Evolutionary conservation across 2,329 filamentous ascomycete species (phyloP), one percentile per base, ranked within the genome.

Genomic region (Claviceps fusiformis): DNA sequence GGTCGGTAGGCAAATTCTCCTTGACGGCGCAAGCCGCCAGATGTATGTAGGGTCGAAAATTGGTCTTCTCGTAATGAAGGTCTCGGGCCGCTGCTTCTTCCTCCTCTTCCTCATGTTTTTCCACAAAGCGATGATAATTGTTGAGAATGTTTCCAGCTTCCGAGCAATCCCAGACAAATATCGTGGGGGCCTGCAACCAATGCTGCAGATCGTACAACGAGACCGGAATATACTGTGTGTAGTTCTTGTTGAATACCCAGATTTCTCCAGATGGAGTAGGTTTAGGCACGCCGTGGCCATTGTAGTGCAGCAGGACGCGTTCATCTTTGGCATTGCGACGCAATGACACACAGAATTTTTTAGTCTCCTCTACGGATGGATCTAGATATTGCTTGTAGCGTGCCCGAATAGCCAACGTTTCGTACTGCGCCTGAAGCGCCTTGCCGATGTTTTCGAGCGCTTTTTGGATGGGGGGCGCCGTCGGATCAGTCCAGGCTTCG

Each of bases 211-310:
- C 93, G 64, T 95, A 96, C 9, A 98, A 75, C 1, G 92, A 95
- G 47, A 98, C 88, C 0, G 93, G 93, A 46, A 98, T 98, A 67
- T 98, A 98, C 70, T 98, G 93, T 0, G 93, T 98, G 68, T 96
- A 98, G 62, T 89, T 97, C 63, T 93, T 92, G 71, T 98, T 98
- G 70, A 98, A 98, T 5, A 97, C 95, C 93, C 93, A 98, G 24
- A 98, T 95, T 69, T 98, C 93, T 15, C 93, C 93, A 5, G 92
- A 96, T 3, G 87, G 83, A 0, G 93, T 98, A 3, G 93, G 93
- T 65, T 96, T 89, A 1, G 93, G 93, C 11, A 98, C 93, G 50
- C 93, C 93, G 68, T 98, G 93, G 17, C 93, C 93, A 64, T 98
- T 98, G 76, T 98, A 98, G 68, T 98, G 93, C 63, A 98, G 89